A percentile compares a stretch with the other conserved stretches of the same genome.
phyloP scores from a whole-genome alignment of 2,329 filamentous ascomycete genomes.

The Diaporthe amygdali region DNA sequence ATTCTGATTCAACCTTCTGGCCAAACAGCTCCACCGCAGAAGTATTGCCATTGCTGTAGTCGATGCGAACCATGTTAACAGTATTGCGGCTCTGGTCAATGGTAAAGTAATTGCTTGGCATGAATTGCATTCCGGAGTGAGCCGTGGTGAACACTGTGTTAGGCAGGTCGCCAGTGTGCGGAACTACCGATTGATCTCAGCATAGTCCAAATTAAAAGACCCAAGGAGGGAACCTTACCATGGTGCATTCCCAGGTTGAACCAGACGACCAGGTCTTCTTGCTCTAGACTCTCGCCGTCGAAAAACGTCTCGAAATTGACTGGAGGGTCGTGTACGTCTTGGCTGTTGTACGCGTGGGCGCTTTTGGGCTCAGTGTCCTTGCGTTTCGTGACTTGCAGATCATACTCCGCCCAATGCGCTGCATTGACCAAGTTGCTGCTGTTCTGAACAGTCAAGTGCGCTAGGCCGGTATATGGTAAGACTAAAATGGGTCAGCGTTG shows the following conservation, averaged over 20 bases:
- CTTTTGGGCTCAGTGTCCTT: slow-evolving; percentile 57
- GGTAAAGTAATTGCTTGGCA: slow-evolving; percentile 50
- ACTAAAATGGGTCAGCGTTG: slow-evolving; percentile 32
- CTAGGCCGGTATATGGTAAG: slow-evolving; percentile 42
- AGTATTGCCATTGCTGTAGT: slow-evolving; percentile 38
- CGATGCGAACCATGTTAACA: slow-evolving; percentile 45
- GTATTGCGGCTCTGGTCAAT: slow-evolving; percentile 44
- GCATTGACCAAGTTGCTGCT: slow-evolving; percentile 51
- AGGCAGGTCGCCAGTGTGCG: slow-evolving; percentile 55
- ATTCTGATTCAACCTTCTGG: slow-evolving; percentile 29
- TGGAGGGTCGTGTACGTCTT: slow-evolving; percentile 50
- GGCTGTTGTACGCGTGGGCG: slow-evolving; percentile 50
- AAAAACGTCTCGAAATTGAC: slow-evolving; percentile 57
- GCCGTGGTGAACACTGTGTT: slow-evolving; percentile 57
- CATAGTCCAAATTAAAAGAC: rapidly evolving
- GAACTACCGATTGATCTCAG: not conserved
- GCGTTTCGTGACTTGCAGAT: slow-evolving; percentile 55
- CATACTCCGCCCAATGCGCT: slow-evolving; percentile 53
- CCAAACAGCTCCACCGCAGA: slow-evolving; percentile 38
- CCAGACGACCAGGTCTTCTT: slow-evolving; percentile 56
- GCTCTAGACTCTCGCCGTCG: slow-evolving; percentile 44
- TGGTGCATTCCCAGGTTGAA: slow-evolving; percentile 63
- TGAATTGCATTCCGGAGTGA: slow-evolving; percentile 48
- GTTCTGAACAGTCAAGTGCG: slow-evolving; percentile 53
- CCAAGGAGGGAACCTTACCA: not conserved